These are phyloP conservation scores for Hirsutella thompsonii DNA, from an alignment of 2,329 filamentous ascomycete species.

Conservation along the genomic window DNA sequence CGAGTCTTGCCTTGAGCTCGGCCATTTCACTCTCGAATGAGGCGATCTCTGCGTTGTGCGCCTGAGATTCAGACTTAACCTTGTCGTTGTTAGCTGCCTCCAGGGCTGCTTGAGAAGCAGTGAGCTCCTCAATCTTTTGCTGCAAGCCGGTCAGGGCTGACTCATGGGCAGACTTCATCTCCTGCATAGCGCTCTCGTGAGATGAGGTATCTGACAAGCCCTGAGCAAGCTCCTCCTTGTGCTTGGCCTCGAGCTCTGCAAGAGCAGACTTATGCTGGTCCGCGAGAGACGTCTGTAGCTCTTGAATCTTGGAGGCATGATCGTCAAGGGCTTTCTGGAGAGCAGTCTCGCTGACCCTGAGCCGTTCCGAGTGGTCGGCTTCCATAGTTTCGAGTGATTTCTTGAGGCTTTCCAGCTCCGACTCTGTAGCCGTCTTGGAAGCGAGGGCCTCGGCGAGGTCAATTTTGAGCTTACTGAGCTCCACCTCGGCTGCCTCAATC, in stretches of 20 bases:
- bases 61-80: slow-evolving; percentile 30
- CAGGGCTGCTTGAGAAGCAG: slow-evolving; percentile 30
- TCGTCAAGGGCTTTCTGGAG: slow-evolving; percentile 28
- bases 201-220: slow-evolving; percentile 29
- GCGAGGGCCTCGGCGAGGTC: slow-evolving; percentile 34
- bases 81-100: slow-evolving; percentile 31
- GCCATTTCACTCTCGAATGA: slow-evolving; percentile 38
- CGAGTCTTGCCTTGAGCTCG: slow-evolving; percentile 34
- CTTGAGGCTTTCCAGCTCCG: slow-evolving; percentile 35
- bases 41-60: slow-evolving; percentile 31
- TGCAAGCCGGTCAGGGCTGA: slow-evolving; percentile 33
- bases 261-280: slow-evolving; percentile 36
- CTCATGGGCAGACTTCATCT: slow-evolving; percentile 38
- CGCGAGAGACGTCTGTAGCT: slow-evolving; percentile 33
- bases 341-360: slow-evolving; percentile 18
- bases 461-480: slow-evolving; percentile 35
- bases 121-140: slow-evolving; percentile 40
- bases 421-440: slow-evolving; percentile 34
- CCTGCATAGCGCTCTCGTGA: slow-evolving; percentile 34
- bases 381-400: slow-evolving; percentile 32
- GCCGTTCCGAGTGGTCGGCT: slow-evolving; percentile 20
- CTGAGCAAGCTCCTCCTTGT: slow-evolving; percentile 35
- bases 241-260: slow-evolving; percentile 37
- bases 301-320: slow-evolving; percentile 35
- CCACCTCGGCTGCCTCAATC: slow-evolving; percentile 35